Evolutionary conservation across 1,284 basidiomycete genomes (phyloP), one percentile per base, ranked within the genome.

Genomic region (Melampsora medusae): DNA sequence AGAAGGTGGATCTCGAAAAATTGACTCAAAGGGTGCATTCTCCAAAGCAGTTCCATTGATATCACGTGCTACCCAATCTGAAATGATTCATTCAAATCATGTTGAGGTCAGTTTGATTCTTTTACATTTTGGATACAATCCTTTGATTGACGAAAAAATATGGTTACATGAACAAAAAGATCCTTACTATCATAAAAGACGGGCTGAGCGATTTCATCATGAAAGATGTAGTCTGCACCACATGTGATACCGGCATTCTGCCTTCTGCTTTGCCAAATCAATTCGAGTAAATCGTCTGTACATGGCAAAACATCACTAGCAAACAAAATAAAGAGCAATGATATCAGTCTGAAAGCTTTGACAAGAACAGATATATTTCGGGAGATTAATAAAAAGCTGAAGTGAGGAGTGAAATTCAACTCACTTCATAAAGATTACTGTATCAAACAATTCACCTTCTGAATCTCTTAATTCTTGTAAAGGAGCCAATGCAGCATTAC

Each of bases 231-330:
- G 83, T 97, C 94, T 1, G 93, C 90, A 0, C 94, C 94, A 82
- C 94, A 97, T 22, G 94, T 97, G 82, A 97, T 94, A 17, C 94
- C 94, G 0, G 94, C 94, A 83, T 96, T 97, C 84, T 97, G 93
- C 78, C 86, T 84, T 68, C 94, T 87, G 80, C 88, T 90, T 84
- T 97, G 94, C 91, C 90, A 97, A 82, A 97, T 93, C 81, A 97
- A 89, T 85, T 97, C 94, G 80, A 97, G 89, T 68, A 97, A 84
- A 84, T 97, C 94, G 83, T 97, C 94, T 68, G 95, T 89, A 83
- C 94, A 97, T 17, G 94, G 94, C 46, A 97, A 86, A 82, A 97
- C 90, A 84, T 97, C 94, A 87, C 96, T 80, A 66, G 68, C 42
- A n/a, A 56, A 68, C 16, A 64, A 22, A 38, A 56, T 25, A n/a